These are phyloP conservation scores for Pleurotus djamor DNA, from an alignment of 768 basidiomycete genomes.

Conservation along the genomic window DNA sequence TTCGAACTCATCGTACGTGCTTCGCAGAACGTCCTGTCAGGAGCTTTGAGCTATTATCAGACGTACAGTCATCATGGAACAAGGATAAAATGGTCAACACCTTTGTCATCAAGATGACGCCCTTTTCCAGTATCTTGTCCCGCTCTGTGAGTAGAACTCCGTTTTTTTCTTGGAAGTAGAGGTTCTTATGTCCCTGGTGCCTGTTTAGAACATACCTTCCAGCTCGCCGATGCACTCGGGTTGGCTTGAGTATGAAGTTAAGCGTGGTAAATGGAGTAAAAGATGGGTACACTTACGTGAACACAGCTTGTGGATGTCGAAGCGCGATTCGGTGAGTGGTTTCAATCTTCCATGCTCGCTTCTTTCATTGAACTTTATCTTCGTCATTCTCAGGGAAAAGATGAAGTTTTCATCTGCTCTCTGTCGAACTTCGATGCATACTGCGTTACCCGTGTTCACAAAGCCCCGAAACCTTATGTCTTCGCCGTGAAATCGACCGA, in stretches of 20 bases:
- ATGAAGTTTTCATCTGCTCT: constrained; percentile 79
- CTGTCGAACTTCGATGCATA: constrained; percentile 91
- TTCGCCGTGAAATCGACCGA: constrained; percentile 91
- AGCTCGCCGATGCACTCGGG: constrained; percentile 46
- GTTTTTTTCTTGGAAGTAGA: neutral
- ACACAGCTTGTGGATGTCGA: constrained; percentile 83
- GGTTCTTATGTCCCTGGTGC: neutral
- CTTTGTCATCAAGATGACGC: constrained; percentile 76
- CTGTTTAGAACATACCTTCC: constrained; percentile 35
- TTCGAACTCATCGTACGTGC: constrained; percentile 6
- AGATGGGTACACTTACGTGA: constrained; percentile 87
- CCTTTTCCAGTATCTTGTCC: constrained; percentile 56
- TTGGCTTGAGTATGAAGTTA: constrained; percentile 87
- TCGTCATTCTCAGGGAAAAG: constrained; percentile 63
- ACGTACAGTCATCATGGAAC: constrained; percentile 87
- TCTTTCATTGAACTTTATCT: neutral
- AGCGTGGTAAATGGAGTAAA: constrained; percentile 95
- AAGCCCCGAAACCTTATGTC: constrained; percentile 80
- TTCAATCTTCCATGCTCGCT: constrained; percentile 7
- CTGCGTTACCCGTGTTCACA: constrained; percentile 69
- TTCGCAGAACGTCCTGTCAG: constrained; percentile 83
- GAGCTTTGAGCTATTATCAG: constrained; percentile 79
- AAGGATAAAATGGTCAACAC: constrained; percentile 77
- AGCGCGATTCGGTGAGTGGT: constrained; percentile 76
- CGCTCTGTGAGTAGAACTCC: constrained; percentile 45